Base-by-base conservation (phyloP, 2,329 filamentous ascomycete species). In the Aureobasidium subglaciale region DNA sequence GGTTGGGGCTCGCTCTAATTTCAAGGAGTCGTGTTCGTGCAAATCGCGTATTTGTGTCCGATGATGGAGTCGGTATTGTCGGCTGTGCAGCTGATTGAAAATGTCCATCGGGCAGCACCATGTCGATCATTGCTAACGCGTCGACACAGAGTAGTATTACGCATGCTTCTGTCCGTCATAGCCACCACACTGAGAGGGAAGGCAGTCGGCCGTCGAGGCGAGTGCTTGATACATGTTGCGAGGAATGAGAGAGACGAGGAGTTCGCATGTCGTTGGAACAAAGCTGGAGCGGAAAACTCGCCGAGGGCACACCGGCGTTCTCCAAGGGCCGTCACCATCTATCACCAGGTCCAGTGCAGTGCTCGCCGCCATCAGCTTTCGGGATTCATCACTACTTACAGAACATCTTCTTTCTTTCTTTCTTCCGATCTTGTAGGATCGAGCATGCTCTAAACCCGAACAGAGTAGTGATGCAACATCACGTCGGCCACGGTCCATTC, bases 221-320 rank as follows among this genome's bases (percentile, higher is more conserved):
- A 6, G n/a, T 20, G 6, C 18, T 15, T 32, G 42, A 22, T 38
- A 34, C 35, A 25, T 40, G 13, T 25, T 41, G 48, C 35, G 18
- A 41, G n/a, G 9, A 18, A n/a, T 32, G 32, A 24, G 22, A 18
- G 18, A 42, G 20, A 8, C 20, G 22, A 35, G 32, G 42, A 49
- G 54, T 41, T 32, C 42, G 49, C 30, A 24, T 55, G 53, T 46
- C 25, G 54, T 56, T 29, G 54, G 40, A 56, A 25, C 40, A 55
- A 56, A 46, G 54, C 35, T 41, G 54, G 27, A 7, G 53, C 53
- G 24, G 40, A 22, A 55, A 56, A 56, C 41, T 11, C 25, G 35
- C 27, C 29, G 54, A 30, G 52, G 25, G 38, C 20, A 18, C 25
- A 56, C 42, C 42, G 54, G 22, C n/a, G n/a, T n/a, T n/a, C 42